Conservation (phyloP, 108 stramenopile species). For the Fragilariopsis cylindrus region DNA sequence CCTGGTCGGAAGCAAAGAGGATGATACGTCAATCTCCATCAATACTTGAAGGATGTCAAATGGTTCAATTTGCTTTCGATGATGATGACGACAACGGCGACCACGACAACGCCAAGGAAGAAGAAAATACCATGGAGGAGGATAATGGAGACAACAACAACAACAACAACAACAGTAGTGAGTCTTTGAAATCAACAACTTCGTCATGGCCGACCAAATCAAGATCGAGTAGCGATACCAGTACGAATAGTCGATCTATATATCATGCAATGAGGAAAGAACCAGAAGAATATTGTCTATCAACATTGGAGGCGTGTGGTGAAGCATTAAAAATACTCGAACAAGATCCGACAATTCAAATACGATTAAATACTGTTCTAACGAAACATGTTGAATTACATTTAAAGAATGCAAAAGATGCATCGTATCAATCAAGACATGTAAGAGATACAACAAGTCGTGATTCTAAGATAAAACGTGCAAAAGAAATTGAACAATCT, state of each 20-base stretch:
- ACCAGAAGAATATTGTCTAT: slow-evolving; percentile 55
- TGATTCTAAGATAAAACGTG: slow-evolving; percentile 22
- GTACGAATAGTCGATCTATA: slow-evolving; percentile 18
- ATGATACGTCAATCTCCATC: slow-evolving; percentile 53
- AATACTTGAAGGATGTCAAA: slow-evolving; percentile 39
- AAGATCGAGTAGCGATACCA: not conserved
- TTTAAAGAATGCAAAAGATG: slow-evolving; percentile 13
- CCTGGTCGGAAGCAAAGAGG: slow-evolving; percentile 60
- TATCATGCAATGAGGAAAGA: slow-evolving; percentile 56
- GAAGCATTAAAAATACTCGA: slow-evolving; percentile 35
- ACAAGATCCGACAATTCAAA: not conserved
- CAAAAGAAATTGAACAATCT: slow-evolving; percentile 18
- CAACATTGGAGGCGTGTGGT: slow-evolving; percentile 57
- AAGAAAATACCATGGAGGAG: not conserved
- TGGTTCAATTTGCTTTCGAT: slow-evolving; percentile 42
- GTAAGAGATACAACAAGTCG: not conserved
- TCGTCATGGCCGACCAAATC: not conserved
- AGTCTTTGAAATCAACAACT: not conserved
- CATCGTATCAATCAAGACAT: not conserved
- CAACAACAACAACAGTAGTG: not conserved
- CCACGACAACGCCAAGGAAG: not conserved
- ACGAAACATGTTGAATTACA: slow-evolving; percentile 33
- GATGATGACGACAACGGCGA: slow-evolving; percentile 1
- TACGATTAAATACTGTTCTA: not conserved
- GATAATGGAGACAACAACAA: not conserved